These are phyloP conservation scores for Scalesia atractyloides DNA, from an alignment of 129 eudicot species.

Conservation along the genomic window DNA sequence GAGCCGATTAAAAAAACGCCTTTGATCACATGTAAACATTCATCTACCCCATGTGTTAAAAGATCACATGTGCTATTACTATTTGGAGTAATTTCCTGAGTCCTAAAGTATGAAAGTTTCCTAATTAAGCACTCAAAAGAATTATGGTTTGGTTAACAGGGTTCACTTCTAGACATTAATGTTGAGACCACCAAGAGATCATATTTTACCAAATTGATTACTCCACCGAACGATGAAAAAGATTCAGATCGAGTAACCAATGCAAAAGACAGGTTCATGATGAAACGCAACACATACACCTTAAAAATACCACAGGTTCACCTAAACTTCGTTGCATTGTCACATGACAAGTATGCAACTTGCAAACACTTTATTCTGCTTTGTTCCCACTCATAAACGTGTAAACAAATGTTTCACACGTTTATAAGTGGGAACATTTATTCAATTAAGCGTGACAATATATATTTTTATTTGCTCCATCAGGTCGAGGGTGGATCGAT, in stretches of 20 bases:
- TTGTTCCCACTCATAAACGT: too few species aligned
- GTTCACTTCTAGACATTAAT: slow-evolving; percentile 94
- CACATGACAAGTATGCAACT: too few species aligned
- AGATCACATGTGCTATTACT: not conserved
- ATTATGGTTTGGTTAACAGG: slow-evolving; percentile 79
- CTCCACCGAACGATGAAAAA: slow-evolving; percentile 36
- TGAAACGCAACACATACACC: slow-evolving; percentile 65
- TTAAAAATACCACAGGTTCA: slow-evolving; percentile 63
- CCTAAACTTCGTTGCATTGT: not conserved
- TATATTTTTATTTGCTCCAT: too few species aligned
- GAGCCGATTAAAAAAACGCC: too few species aligned
- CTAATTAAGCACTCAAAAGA: too few species aligned
- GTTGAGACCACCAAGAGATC: slow-evolving; percentile 56
- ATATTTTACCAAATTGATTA: slow-evolving; percentile 47
- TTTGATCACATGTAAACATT: too few species aligned
- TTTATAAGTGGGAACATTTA: too few species aligned
- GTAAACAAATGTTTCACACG: too few species aligned
- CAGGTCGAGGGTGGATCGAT: slow-evolving; percentile 86
- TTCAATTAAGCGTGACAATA: not conserved
- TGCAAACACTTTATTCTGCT: too few species aligned
- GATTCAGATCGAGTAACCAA: slow-evolving; percentile 29
- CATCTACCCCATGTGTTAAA: too few species aligned
- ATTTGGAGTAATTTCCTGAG: too few species aligned
- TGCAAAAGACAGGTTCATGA: slow-evolving; percentile 63
- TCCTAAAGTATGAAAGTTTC: too few species aligned